Base-by-base conservation (phyloP, 495 filamentous ascomycete genomes). In the Melanomma pulvis-pyrius region DNA sequence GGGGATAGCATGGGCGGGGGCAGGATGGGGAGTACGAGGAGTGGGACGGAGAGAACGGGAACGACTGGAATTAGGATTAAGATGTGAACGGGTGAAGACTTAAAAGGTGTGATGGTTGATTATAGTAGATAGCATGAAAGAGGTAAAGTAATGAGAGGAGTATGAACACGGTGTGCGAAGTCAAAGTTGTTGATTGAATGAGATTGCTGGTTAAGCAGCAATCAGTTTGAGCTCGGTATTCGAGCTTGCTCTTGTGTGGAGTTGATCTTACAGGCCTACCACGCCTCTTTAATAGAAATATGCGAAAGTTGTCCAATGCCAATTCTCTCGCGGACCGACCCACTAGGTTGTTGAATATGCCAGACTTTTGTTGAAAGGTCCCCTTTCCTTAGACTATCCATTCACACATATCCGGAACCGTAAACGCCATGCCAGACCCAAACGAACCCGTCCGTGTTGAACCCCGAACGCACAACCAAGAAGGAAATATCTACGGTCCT, bases 131-230 rank as follows among this genome's bases (percentile, higher is more conserved):
- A 2, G 25, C 5, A 19, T 57, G 30, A 32, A 57, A 1, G 54
- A 6, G 46, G n/a, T 49, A 13, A 28, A 52, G 11, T 22, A 22
- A 28, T 2, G 24, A 22, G 17, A 22, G 24, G 17, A 28, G 49
- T 8, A 8, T 22, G 25, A 51, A 51, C 12, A 15, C 2, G 5
- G 25, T 13, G 25, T 26, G 48, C 17, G 15, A 26, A 6, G 22
- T 21, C 9, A 3, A 24, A 7, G 24, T 51, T 34, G 30, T 5
- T 34, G 12, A 34, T 4, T 12, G 30, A 34, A 34, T 34, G 30
- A 34, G 50, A 41, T 60, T 29, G 41, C 65, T 67, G 65, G 65
- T 67, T 67, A 67, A 67, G 57, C 65, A 67, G 65, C 65, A 58
- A 19, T 58, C 54, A 58, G 5, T 36, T 41, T 48, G 39, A 13